Conservation (phyloP, 805 yeast species). For the Barnettozyma sp. region DNA sequence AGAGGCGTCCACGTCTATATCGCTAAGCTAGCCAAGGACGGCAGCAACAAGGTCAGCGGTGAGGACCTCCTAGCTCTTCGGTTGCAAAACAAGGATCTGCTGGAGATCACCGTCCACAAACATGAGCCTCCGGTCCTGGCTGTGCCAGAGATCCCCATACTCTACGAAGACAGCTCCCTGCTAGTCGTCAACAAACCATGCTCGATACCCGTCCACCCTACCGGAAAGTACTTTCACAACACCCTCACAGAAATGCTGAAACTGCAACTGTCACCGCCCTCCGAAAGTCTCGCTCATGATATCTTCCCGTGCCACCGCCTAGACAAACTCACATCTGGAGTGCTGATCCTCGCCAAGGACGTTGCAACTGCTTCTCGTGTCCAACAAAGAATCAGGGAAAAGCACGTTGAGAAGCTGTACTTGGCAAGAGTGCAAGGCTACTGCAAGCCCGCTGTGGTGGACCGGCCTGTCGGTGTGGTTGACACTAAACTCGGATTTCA, state of each 20-base stretch:
- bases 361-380: conserved; percentile 10
- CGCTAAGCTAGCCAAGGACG: no score
- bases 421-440: conserved; percentile 83
- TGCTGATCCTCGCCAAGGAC: conserved; percentile 49
- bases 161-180: conserved; percentile 53
- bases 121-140: conserved; percentile 58
- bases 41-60: no score
- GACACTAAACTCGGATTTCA: conserved; percentile 73
- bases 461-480: conserved; percentile 58
- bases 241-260: conserved; percentile 76
- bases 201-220: conserved; percentile 93
- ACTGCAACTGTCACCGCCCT: no score
- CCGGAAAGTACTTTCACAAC: conserved; percentile 74
- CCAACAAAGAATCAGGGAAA: conserved; percentile 58
- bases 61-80: no score
- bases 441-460: conserved; percentile 57
- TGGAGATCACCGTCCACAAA: conserved; percentile 43
- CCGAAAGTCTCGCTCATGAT: no score
- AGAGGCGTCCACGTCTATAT: no score
- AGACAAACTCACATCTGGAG: conserved; percentile 89
- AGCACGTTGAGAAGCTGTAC: conserved; percentile 74
- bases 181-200: conserved; percentile 89
- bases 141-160: conserved; percentile 23
- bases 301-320: conserved; percentile 66
- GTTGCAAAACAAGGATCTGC: conserved; percentile 23